These are phyloP conservation scores for Delonix regia DNA, from an alignment of 306 rosid species.

Conservation along the genomic window DNA sequence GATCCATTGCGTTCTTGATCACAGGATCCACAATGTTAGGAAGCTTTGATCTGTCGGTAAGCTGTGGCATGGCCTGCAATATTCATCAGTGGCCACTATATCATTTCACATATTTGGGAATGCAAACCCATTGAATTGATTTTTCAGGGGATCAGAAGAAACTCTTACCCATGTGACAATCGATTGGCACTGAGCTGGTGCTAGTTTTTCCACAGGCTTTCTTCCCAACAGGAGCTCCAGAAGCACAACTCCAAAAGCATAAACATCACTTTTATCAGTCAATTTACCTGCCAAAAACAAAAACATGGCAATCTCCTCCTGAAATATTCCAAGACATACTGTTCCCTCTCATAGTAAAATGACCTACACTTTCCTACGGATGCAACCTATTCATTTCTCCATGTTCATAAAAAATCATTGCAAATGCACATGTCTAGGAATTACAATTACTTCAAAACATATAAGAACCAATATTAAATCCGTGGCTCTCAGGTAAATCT, in stretches of 20 bases:
- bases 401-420: no score
- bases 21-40: constrained; percentile 79
- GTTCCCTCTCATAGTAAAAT: not conserved
- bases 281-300: constrained; percentile 65
- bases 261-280: constrained; percentile 95
- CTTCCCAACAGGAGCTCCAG: constrained; percentile 83
- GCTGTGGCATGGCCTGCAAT: constrained; percentile 96
- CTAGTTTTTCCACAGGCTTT: constrained; percentile 85
- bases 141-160: constrained; percentile 15
- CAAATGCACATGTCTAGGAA: not conserved
- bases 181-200: constrained; percentile 87
- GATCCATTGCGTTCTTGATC: constrained; percentile 82
- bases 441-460: not conserved
- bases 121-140: not conserved
- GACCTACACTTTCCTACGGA: no score
- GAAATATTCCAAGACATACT: not conserved
- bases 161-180: constrained; percentile 93
- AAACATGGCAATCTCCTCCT: not conserved
- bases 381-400: no score
- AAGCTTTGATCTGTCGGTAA: constrained; percentile 88
- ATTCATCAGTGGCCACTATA: constrained; percentile 16
- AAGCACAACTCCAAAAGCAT: constrained; percentile 90
- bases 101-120: not conserved
- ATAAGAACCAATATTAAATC: not conserved
- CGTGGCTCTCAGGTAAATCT: not conserved